Evolutionary conservation across 1,284 basidiomycete species (phyloP).

Genomic region (Malassezia sp.): DNA sequence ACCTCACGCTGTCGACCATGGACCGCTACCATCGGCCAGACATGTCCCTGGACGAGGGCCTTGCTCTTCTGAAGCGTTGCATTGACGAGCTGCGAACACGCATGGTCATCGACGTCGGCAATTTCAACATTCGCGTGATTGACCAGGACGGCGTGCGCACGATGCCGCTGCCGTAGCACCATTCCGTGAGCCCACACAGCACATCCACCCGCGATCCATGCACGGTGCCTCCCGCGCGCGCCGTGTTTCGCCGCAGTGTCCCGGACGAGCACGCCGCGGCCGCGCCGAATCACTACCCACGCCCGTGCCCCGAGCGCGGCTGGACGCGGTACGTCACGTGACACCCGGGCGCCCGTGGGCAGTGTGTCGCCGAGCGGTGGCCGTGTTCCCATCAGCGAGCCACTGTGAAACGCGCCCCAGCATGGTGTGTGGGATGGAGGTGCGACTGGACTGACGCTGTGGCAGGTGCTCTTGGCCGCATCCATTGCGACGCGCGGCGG

Average conservation of each 20-base stretch:
- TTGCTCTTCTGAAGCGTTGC: conserved; percentile 71
- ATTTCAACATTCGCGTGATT: conserved; percentile 78
- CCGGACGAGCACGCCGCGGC: too few species aligned
- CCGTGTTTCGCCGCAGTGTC: too few species aligned
- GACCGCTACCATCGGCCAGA: conserved; percentile 70
- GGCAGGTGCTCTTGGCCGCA: conserved; percentile 75
- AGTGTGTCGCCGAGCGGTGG: too few species aligned
- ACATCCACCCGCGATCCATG: not conserved
- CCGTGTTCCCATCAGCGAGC: too few species aligned
- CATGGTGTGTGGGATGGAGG: conserved; percentile 10
- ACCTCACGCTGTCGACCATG: conserved; percentile 81
- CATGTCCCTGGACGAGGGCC: conserved; percentile 67
- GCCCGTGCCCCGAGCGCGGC: not conserved
- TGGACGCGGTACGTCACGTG: conserved; percentile 6
- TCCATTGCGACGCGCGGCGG: conserved; percentile 88
- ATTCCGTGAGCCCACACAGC: too few species aligned
- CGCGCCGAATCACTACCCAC: too few species aligned
- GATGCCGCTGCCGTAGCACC: conserved; percentile 54
- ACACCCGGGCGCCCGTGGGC: conserved; percentile 1
- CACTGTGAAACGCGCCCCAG: too few species aligned
- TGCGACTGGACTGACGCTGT: not conserved
- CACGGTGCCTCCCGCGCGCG: too few species aligned
- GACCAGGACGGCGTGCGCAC: conserved; percentile 77
- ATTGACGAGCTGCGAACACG: conserved; percentile 78
- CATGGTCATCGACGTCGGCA: conserved; percentile 59